phyloP scores from a whole-genome alignment of 192 early-diverging fungal genomes.

The Phycomyces nitens region DNA sequence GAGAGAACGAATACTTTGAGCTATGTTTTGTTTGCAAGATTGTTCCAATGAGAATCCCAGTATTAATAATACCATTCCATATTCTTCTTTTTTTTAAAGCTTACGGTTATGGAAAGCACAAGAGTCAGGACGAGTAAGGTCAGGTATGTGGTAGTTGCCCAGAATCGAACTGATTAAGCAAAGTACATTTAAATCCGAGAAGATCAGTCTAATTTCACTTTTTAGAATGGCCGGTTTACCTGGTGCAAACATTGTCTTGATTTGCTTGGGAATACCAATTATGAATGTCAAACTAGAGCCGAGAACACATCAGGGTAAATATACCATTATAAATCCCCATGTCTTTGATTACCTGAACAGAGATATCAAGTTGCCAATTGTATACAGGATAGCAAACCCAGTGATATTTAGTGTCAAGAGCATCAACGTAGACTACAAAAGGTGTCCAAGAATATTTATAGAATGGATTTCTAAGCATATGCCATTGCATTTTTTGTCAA shows the following conservation, averaged over 20 bases:
- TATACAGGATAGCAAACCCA: slow-evolving; percentile 88
- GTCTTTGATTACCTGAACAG: slow-evolving; percentile 68
- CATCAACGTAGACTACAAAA: slow-evolving; percentile 53
- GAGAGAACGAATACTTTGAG: slow-evolving; percentile 62
- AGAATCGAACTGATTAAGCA: slow-evolving; percentile 13
- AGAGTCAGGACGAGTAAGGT: slow-evolving; percentile 51
- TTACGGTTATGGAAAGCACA: slow-evolving; percentile 14
- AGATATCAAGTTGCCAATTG: slow-evolving; percentile 85
- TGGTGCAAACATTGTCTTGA: slow-evolving; percentile 80
- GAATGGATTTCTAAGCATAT: neutral
- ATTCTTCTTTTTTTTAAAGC: too few relatives aligned
- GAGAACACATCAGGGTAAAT: neutral
- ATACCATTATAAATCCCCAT: too few relatives aligned
- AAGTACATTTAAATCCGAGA: too few relatives aligned
- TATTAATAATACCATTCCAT: too few relatives aligned
- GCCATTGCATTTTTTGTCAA: neutral
- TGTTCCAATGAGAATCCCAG: too few relatives aligned
- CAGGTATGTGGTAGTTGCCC: slow-evolving; percentile 21
- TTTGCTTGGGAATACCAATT: slow-evolving; percentile 79
- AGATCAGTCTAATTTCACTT: too few relatives aligned
- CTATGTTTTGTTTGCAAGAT: slow-evolving; percentile 22
- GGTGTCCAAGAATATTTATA: neutral
- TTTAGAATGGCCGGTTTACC: slow-evolving; percentile 24
- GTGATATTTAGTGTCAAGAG: slow-evolving; percentile 55
- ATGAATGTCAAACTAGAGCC: slow-evolving; percentile 79